These are phyloP conservation scores for Trypanosoma grayi DNA, from an alignment of 208 protist species.

Conservation along the genomic window DNA sequence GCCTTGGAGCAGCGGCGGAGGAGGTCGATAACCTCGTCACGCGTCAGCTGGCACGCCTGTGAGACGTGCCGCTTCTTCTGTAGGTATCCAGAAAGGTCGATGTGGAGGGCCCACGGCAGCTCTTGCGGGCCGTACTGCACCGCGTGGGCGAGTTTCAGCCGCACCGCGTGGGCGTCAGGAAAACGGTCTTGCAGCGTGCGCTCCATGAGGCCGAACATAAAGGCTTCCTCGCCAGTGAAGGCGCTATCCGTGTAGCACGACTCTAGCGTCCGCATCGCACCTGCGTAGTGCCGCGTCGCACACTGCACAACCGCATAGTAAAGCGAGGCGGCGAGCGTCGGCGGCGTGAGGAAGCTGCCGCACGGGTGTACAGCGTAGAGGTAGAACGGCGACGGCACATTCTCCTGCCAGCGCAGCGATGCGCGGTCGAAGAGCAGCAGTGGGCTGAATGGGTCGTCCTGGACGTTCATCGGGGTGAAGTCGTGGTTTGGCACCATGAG, in stretches of 20 bases:
- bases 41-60: slow-evolving; percentile 58
- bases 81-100: slow-evolving; percentile 81
- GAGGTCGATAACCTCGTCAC: slow-evolving; percentile 52
- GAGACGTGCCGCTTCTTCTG: slow-evolving; percentile 82
- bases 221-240: slow-evolving; percentile 59
- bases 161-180: slow-evolving; percentile 84
- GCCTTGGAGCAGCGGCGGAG: slow-evolving; percentile 54
- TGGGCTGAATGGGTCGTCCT: slow-evolving; percentile 50
- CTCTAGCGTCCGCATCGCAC: slow-evolving; percentile 74
- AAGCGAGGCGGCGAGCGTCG: slow-evolving; percentile 85
- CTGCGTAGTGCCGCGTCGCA: slow-evolving; percentile 81
- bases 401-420: slow-evolving; percentile 69
- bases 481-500: slow-evolving; percentile 80
- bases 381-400: slow-evolving; percentile 86
- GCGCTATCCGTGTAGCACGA: slow-evolving; percentile 70
- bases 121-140: slow-evolving; percentile 75
- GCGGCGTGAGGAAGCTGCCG: slow-evolving; percentile 81
- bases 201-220: slow-evolving; percentile 66
- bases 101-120: slow-evolving; percentile 61
- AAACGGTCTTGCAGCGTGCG: slow-evolving; percentile 54
- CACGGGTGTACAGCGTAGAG: slow-evolving; percentile 87
- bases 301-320: slow-evolving; percentile 93
- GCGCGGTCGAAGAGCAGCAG: slow-evolving; percentile 70
- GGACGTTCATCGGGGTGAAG: slow-evolving; percentile 45
- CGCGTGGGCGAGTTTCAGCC: slow-evolving; percentile 85